Evolutionary conservation across 495 filamentous ascomycete genomes (phyloP).

Genomic region (Cairneyella variabilis): DNA sequence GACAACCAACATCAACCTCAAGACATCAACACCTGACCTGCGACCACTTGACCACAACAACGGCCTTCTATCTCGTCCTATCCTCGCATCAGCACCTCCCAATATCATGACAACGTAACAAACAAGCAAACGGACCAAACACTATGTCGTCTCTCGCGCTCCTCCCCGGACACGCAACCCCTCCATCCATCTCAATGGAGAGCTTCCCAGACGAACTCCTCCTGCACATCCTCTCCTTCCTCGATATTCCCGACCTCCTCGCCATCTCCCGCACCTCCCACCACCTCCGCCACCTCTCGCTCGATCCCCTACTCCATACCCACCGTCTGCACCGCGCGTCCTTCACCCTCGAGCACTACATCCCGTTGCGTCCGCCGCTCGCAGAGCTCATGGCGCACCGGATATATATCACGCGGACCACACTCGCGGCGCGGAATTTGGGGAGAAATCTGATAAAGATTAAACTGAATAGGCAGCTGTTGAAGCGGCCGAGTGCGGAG

Average conservation of each 20-base stretch:
- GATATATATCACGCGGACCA: constrained; percentile 57
- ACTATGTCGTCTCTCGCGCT: too few species aligned
- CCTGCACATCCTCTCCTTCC: constrained; percentile 47
- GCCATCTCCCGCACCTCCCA: constrained; percentile 51
- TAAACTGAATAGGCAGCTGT: constrained; percentile 30
- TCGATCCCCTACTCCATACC: constrained; percentile 51
- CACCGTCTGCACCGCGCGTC: constrained; percentile 50
- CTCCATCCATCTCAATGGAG: too few species aligned
- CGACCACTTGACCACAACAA: not conserved
- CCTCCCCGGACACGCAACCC: too few species aligned
- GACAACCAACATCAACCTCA: not conserved
- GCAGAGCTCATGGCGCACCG: constrained; percentile 44
- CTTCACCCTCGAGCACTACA: constrained; percentile 39
- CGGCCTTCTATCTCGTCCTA: not conserved
- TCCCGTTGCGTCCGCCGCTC: constrained; percentile 50
- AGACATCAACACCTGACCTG: not conserved
- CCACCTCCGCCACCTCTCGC: constrained; percentile 48
- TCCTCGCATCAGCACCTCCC: not conserved
- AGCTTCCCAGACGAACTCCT: constrained; percentile 54
- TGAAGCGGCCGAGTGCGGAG: constrained; percentile 24
- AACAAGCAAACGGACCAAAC: too few species aligned
- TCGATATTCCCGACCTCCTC: constrained; percentile 56
- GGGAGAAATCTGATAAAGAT: constrained; percentile 42
- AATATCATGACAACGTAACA: too few species aligned
- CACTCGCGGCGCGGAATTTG: constrained; percentile 48